A percentile compares a stretch with the other conserved stretches of the same genome.
These are phyloP conservation scores for Xanthoconium stramineum DNA, from an alignment of 768 basidiomycete species.

Conservation along the genomic window DNA sequence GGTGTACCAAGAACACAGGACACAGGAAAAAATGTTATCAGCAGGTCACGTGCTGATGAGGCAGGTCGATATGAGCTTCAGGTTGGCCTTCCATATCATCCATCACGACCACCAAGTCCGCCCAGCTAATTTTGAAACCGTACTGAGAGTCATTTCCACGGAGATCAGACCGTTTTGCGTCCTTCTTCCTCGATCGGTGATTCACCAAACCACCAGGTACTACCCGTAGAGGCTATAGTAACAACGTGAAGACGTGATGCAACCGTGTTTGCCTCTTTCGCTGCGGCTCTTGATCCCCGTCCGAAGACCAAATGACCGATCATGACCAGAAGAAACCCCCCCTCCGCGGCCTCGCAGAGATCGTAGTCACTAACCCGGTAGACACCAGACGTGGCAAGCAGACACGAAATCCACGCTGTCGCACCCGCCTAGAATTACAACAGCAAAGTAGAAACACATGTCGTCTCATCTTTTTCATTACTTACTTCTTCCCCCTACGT, in stretches of 20 bases:
- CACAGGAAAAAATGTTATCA: background rate
- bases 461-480: background rate
- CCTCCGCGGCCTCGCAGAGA: background rate
- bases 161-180: background rate
- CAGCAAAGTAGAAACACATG: background rate
- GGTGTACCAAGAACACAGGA: too few relatives aligned
- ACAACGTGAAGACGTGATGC: too few relatives aligned
- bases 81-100: too few relatives aligned
- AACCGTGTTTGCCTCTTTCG: background rate
- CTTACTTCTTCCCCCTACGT: constrained; percentile 13
- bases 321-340: too few relatives aligned
- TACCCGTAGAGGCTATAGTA: too few relatives aligned
- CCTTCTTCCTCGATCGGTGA: too few relatives aligned
- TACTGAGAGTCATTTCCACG: background rate
- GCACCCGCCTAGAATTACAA: too few relatives aligned
- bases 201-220: too few relatives aligned
- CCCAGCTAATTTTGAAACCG: too few relatives aligned
- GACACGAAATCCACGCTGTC: too few relatives aligned
- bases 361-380: too few relatives aligned
- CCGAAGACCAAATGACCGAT: background rate
- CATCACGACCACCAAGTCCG: too few relatives aligned
- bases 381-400: background rate
- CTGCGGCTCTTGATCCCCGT: background rate
- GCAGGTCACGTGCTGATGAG: constrained; percentile 14
- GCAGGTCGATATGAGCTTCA: background rate